phyloP scores from a whole-genome alignment of 2,329 filamentous ascomycete species.

The Claviceps pazoutovae region DNA sequence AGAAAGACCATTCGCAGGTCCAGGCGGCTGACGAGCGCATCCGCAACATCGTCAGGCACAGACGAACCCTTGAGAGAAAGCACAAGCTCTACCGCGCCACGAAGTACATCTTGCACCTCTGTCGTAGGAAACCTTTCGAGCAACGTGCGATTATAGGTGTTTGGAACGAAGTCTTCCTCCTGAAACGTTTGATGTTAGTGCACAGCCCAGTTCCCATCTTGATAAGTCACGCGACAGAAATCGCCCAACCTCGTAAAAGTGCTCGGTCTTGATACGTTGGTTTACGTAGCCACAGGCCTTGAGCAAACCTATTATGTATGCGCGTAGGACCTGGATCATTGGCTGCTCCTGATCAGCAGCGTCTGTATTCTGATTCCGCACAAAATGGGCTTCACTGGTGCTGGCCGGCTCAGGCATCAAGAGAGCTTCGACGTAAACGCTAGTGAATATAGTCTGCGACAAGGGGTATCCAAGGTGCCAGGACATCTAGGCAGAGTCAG shows the following conservation, averaged over 20 bases:
- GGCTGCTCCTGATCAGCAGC: constrained; percentile 22
- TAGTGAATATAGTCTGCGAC: constrained; percentile 88
- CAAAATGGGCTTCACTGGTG: constrained; percentile 53
- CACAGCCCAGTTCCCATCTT: too few species aligned
- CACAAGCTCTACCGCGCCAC: constrained; percentile 40
- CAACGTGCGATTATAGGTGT: constrained; percentile 71
- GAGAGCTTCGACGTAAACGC: constrained; percentile 75
- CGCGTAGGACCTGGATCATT: constrained; percentile 55
- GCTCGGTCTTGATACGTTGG: constrained; percentile 61
- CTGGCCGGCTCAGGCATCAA: constrained; percentile 53
- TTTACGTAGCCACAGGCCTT: constrained; percentile 75
- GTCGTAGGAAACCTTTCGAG: constrained; percentile 48
- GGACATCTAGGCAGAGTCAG: constrained; percentile 50
- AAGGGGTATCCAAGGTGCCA: constrained; percentile 96
- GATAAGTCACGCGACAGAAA: not conserved
- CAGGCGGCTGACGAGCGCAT: constrained; percentile 52
- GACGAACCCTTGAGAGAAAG: constrained; percentile 22
- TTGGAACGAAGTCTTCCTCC: constrained; percentile 95
- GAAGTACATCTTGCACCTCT: constrained; percentile 40
- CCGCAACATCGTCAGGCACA: constrained; percentile 26
- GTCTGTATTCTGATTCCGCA: constrained; percentile 19
- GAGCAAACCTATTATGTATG: constrained; percentile 74
- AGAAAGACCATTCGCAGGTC: constrained; percentile 52
- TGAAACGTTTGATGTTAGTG: constrained; percentile 18
- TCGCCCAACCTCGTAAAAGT: constrained; percentile 66